Conservation (phyloP, 2,329 filamentous ascomycete genomes). For the Paracoccidioides lutzii region DNA sequence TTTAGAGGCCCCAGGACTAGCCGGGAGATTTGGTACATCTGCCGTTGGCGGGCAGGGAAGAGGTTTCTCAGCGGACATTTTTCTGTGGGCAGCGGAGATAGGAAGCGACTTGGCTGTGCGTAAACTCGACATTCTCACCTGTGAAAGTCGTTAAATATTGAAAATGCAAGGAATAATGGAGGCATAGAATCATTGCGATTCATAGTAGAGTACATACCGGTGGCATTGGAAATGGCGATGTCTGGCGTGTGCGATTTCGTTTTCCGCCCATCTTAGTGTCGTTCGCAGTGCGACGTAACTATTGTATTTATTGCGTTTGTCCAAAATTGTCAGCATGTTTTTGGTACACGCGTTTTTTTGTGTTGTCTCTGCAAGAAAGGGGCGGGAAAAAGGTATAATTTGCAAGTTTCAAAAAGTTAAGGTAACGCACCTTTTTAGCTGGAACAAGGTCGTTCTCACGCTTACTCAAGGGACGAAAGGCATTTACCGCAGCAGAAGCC, state of each 20-base stretch:
- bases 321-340: neutral
- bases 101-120: neutral
- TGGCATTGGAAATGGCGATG: neutral
- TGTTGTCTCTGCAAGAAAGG: too few relatives aligned
- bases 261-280: neutral
- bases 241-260: neutral
- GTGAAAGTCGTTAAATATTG: neutral
- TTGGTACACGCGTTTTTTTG: neutral
- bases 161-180: neutral
- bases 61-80: constrained; percentile 10
- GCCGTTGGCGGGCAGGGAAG: constrained; percentile 8
- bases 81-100: neutral
- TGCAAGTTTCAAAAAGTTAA: neutral
- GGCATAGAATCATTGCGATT: neutral
- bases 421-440: neutral
- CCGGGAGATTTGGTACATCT: neutral
- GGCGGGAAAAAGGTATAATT: neutral
- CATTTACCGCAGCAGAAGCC: constrained; percentile 8
- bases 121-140: neutral
- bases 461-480: constrained; percentile 6
- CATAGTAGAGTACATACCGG: neutral
- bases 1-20: neutral
- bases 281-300: neutral
- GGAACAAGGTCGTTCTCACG: neutral
- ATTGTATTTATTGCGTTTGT: neutral